phyloP scores from a whole-genome alignment of 495 filamentous ascomycete genomes.

The Extremus antarcticus region DNA sequence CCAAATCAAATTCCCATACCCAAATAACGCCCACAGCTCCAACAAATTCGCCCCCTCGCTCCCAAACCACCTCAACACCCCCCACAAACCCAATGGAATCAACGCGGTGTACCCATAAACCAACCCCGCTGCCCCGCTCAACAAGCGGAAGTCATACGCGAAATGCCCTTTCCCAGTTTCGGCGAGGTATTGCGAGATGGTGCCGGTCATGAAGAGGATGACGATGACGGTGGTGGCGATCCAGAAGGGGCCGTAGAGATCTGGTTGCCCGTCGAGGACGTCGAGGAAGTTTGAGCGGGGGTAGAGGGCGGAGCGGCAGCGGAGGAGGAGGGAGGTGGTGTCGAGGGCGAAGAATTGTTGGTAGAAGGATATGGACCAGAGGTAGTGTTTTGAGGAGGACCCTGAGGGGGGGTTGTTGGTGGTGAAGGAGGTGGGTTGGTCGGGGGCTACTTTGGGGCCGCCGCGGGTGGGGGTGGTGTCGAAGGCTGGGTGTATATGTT shows the following conservation, averaged over 20 bases:
- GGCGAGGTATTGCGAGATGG: conserved; percentile 79
- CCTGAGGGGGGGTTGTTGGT: conserved; percentile 31
- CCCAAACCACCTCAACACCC: conserved; percentile 79
- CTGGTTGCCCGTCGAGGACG: conserved; percentile 91
- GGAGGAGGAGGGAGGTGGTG: conserved; percentile 70
- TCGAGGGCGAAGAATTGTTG: conserved; percentile 97
- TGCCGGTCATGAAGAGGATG: conserved; percentile 89
- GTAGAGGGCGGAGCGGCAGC: conserved; percentile 75
- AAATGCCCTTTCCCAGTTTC: conserved; percentile 49
- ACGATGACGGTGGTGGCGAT: conserved; percentile 96
- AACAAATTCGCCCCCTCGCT: conserved; percentile 77
- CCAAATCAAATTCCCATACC: conserved; percentile 93
- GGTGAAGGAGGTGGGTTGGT: conserved; percentile 35
- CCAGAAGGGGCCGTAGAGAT: conserved; percentile 94
- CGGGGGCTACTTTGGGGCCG: conserved; percentile 46
- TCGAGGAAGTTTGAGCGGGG: conserved; percentile 91
- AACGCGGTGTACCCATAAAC: conserved; percentile 78
- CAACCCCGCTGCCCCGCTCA: conserved; percentile 73
- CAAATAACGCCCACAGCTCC: conserved; percentile 89
- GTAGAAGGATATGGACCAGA: conserved; percentile 91
- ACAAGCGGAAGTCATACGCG: conserved; percentile 78
- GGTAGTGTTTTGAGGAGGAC: conserved; percentile 61
- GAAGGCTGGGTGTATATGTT: conserved; percentile 22
- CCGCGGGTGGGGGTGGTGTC: conserved; percentile 39
- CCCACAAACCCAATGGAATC: conserved; percentile 78